phyloP scores from a whole-genome alignment of 768 basidiomycete species.

The Rhizopogon sp. region DNA sequence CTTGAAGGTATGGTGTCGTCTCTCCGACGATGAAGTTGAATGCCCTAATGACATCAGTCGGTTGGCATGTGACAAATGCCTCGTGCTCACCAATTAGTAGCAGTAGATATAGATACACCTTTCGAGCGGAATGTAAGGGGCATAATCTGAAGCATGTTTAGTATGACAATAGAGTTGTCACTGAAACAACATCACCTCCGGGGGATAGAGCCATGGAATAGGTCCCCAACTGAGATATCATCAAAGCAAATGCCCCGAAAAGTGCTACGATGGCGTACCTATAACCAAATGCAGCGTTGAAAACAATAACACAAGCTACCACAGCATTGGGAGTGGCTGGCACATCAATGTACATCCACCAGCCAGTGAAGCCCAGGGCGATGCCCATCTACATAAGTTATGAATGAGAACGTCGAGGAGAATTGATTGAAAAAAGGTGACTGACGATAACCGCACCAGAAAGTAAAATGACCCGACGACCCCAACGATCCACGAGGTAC shows the following conservation, averaged over 20 bases:
- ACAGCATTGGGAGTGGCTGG: constrained; percentile 83
- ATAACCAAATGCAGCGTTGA: constrained; percentile 92
- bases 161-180: not conserved
- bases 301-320: constrained; percentile 83
- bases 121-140: constrained; percentile 86
- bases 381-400: constrained; percentile 62
- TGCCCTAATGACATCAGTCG: constrained; percentile 34
- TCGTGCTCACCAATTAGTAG: constrained; percentile 58
- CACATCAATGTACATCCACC: constrained; percentile 91
- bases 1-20: constrained; percentile 82
- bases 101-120: constrained; percentile 93
- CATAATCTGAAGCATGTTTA: constrained; percentile 61
- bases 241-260: not conserved
- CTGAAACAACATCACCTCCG: constrained; percentile 49
- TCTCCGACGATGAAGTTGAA: constrained; percentile 91
- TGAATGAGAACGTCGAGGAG: constrained; percentile 4
- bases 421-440: constrained; percentile 7
- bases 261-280: constrained; percentile 36
- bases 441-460: constrained; percentile 77
- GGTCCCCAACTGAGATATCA: constrained; percentile 66
- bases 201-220: constrained; percentile 83
- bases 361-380: constrained; percentile 76
- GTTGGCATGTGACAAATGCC: not conserved
- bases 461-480: constrained; percentile 80
- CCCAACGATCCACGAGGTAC: constrained; percentile 92